phyloP scores from a whole-genome alignment of 2,329 filamentous ascomycete genomes.

The Penicillium sp. region DNA sequence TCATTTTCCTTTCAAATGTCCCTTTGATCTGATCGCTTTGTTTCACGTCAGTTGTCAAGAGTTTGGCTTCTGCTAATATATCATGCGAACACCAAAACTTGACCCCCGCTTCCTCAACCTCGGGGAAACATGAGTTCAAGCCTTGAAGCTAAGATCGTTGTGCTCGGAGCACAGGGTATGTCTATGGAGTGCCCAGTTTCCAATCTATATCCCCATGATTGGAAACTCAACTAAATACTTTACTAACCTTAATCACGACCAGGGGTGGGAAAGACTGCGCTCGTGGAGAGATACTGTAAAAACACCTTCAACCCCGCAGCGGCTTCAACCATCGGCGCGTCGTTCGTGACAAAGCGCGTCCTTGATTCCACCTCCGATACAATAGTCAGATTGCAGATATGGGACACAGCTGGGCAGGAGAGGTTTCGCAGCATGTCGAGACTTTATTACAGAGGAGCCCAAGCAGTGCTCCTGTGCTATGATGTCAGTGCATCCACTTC shows the following conservation, averaged over 20 bases:
- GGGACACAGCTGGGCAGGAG: constrained; percentile 96
- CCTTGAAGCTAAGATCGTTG: constrained; percentile 55
- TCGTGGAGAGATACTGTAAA: constrained; percentile 52
- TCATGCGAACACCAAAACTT: constrained; percentile 33
- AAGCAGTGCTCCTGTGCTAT: constrained; percentile 92
- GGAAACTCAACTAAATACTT: background rate
- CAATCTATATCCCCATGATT: background rate
- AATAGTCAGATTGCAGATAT: constrained; percentile 87
- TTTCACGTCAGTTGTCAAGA: background rate
- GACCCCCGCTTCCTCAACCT: constrained; percentile 29
- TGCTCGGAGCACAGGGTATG: constrained; percentile 52
- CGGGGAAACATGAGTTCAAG: constrained; percentile 47
- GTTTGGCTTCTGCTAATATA: constrained; percentile 15
- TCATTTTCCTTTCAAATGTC: background rate
- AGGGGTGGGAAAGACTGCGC: constrained; percentile 55
- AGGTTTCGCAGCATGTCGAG: constrained; percentile 91
- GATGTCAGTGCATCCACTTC: constrained; percentile 45
- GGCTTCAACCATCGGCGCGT: constrained; percentile 72
- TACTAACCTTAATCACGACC: constrained; percentile 1
- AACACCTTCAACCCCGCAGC: constrained; percentile 47
- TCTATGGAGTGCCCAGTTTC: background rate
- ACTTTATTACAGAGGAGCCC: constrained; percentile 93
- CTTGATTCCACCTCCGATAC: constrained; percentile 83
- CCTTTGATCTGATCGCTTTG: background rate
- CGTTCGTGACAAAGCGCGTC: constrained; percentile 76